These are phyloP conservation scores for Verticillium klebahnii DNA, from an alignment of 2,329 filamentous ascomycete species.

Conservation along the genomic window DNA sequence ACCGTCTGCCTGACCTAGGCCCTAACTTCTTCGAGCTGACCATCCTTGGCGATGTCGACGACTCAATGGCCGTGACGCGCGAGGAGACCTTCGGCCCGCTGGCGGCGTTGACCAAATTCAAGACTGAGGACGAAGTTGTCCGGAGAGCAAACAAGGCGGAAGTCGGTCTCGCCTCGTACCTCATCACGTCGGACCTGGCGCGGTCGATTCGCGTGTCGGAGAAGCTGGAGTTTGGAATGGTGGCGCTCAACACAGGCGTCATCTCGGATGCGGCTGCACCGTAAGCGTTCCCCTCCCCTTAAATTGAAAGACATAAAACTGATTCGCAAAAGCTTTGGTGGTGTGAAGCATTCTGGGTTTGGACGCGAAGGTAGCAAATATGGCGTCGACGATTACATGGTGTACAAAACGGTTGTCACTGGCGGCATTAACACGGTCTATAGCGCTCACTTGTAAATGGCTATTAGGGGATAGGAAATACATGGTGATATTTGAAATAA, in stretches of 20 bases:
- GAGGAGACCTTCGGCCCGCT: slow-evolving; percentile 66
- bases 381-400: slow-evolving; percentile 46
- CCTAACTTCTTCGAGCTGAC: slow-evolving; percentile 67
- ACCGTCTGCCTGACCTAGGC: slow-evolving; percentile 58
- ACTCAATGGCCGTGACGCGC: slow-evolving; percentile 50
- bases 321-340: slow-evolving; percentile 10
- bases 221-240: slow-evolving; percentile 66
- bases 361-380: slow-evolving; percentile 14
- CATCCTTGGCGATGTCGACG: slow-evolving; percentile 54
- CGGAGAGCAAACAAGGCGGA: slow-evolving; percentile 55
- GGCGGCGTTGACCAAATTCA: slow-evolving; percentile 58
- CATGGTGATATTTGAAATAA: too few relatives aligned
- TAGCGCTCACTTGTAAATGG: not conserved
- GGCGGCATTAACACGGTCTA: slow-evolving; percentile 15
- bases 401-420: slow-evolving; percentile 50
- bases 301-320: not conserved
- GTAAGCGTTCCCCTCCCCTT: slow-evolving; percentile 12
- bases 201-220: slow-evolving; percentile 62
- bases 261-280: slow-evolving; percentile 20
- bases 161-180: slow-evolving; percentile 61
- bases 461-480: not conserved
- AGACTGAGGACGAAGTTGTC: slow-evolving; percentile 61
- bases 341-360: slow-evolving; percentile 12
- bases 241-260: slow-evolving; percentile 57
- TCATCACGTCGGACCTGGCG: slow-evolving; percentile 64